phyloP scores from a whole-genome alignment of 176 grass and related monocot genomes.

The Otatea glauca region DNA sequence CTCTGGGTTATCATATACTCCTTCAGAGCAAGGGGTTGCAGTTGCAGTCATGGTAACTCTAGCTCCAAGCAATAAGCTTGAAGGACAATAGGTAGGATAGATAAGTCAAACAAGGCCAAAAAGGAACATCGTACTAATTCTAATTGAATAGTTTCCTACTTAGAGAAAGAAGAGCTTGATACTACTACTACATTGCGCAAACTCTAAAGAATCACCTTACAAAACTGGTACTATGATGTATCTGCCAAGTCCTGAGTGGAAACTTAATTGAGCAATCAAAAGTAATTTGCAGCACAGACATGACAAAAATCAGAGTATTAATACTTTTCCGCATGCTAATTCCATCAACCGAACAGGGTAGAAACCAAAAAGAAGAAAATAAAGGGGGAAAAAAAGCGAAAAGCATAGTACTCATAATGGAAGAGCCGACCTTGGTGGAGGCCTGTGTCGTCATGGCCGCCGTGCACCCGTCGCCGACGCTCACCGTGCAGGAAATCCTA shows the following conservation, averaged over 20 bases:
- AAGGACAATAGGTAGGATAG: too few species aligned
- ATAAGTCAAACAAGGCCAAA: too few species aligned
- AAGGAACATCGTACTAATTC: not conserved
- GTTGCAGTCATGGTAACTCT: too few species aligned
- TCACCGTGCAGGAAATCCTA: slow-evolving; percentile 63
- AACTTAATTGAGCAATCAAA: not conserved
- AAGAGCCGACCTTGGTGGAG: slow-evolving; percentile 78
- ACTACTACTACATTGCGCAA: not conserved
- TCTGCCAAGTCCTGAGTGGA: not conserved
- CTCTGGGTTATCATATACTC: too few species aligned
- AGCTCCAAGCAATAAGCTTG: too few species aligned
- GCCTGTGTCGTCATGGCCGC: slow-evolving; percentile 82
- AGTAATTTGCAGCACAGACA: not conserved
- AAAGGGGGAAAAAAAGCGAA: not conserved
- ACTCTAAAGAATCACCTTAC: not conserved
- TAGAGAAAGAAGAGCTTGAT: not conserved
- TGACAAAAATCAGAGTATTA: not conserved
- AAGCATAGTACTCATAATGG: not conserved
- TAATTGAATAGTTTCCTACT: not conserved
- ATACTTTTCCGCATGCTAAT: not conserved
- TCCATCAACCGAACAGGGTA: not conserved
- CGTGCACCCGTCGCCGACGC: slow-evolving; percentile 69
- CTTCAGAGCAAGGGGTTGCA: too few species aligned
- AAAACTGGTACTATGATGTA: not conserved
- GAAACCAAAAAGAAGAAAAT: not conserved